Conservation (phyloP, 345 rosid genomes). For the Salix udensis region DNA sequence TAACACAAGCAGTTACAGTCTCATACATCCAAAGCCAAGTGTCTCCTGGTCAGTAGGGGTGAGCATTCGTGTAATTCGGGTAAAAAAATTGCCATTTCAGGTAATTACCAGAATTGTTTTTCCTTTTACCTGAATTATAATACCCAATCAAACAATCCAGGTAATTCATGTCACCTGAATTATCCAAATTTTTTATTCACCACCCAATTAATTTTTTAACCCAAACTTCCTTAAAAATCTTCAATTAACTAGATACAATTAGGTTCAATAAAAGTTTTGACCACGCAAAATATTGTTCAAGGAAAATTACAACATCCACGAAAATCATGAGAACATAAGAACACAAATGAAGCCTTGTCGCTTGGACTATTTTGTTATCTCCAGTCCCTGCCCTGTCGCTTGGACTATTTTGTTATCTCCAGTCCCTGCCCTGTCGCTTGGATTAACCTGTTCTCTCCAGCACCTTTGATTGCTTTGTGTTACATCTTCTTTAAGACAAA, state of each 20-base stretch:
- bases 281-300: too few relatives aligned
- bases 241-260: too few relatives aligned
- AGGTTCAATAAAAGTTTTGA: too few relatives aligned
- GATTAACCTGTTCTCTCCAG: neutral
- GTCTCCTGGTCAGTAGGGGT: neutral
- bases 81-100: too few relatives aligned
- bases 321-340: neutral
- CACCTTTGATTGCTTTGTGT: neutral
- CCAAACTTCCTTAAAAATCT: too few relatives aligned
- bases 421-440: neutral
- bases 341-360: neutral
- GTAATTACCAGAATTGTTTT: too few relatives aligned
- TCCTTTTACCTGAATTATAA: too few relatives aligned
- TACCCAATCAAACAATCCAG: too few relatives aligned
- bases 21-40: neutral
- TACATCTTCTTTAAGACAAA: neutral
- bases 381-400: neutral
- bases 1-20: neutral
- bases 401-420: neutral
- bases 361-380: neutral
- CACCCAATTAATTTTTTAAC: too few relatives aligned
- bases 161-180: too few relatives aligned
- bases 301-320: neutral
- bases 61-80: too few relatives aligned
- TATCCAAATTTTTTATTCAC: too few relatives aligned